Evolutionary conservation across 2,329 filamentous ascomycete species (phyloP).

Genomic region (Talaromyces verruculosus): DNA sequence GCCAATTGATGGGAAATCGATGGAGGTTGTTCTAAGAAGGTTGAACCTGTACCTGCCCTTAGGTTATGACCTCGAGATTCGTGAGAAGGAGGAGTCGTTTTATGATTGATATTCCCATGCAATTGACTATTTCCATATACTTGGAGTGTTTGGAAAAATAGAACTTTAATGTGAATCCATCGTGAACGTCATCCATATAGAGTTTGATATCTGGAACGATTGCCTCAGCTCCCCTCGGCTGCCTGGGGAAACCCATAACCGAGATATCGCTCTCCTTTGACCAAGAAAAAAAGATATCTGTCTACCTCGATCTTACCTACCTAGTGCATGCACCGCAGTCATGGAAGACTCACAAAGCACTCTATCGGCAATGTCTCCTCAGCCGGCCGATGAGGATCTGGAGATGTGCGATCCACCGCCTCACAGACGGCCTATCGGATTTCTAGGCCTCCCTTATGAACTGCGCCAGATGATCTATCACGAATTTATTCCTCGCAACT

Average conservation of each 20-base stretch:
- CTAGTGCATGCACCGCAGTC: not conserved
- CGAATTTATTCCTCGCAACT: not conserved
- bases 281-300: too few species aligned
- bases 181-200: not conserved
- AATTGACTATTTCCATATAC: too few species aligned
- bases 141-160: too few species aligned
- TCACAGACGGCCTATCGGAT: not conserved
- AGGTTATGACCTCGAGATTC: too few species aligned
- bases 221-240: not conserved
- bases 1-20: too few species aligned
- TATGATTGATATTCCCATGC: not conserved
- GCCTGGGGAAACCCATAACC: too few species aligned
- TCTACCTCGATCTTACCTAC: too few species aligned
- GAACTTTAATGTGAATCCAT: too few species aligned
- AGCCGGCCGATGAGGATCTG: not conserved
- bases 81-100: not conserved
- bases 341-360: not conserved
- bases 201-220: not conserved
- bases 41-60: too few species aligned
- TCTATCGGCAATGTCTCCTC: not conserved
- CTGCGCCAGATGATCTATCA: not conserved
- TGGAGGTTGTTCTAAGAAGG: too few species aligned
- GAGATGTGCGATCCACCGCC: not conserved
- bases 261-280: too few species aligned
- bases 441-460: not conserved